Evolutionary conservation across 1,284 basidiomycete genomes (phyloP), one percentile per base, ranked within the genome.

Genomic region (Ceratobasidium sp.): DNA sequence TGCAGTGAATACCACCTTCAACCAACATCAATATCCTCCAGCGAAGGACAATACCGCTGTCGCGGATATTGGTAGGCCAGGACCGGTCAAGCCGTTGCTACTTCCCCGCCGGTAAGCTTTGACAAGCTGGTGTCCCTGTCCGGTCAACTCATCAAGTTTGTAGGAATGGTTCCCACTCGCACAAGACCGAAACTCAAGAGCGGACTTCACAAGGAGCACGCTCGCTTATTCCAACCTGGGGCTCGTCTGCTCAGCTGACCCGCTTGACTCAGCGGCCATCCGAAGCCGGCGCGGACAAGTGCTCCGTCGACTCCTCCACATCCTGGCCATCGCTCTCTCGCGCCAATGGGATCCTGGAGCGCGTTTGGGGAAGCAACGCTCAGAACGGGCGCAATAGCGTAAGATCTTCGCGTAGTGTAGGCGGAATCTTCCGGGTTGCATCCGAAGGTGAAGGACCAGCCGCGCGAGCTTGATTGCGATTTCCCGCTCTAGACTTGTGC

Each of bases 321-420:
- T 65, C 62, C 20, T 65, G 62, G 62, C 62, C 62, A 20, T 13
- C 49, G 3, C 49, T 65, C 32, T 65, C 62, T 47, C 62, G 62
- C 3, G 62, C 62, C 31, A 65, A 65, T 38, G 62, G 49, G 35
- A 25, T 65, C 32, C 35, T 65, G 25, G 62, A 65, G 49, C 62
- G 62, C 8, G 62, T 65, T 25, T 65, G 62, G 62, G 62, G 62
- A 42, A 49, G 49, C 29, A 40, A 20, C 47, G 15, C 31, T 13
- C 47, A 53, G 31, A 34, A 12, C 22, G 49, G 49, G 27, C 47
- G 49, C 38, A 20, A 35, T 31, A 35, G 13, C 5, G 25, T 65
- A 27, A 65, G 42, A 38, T 38, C 34, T 15, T 65, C 62, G 17
- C 62, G 62, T 53, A 65, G 62, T n/a, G 49, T 65, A 7, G 62